Base-by-base conservation (phyloP, 805 yeast species). In the Yamadazyma endophytica region DNA sequence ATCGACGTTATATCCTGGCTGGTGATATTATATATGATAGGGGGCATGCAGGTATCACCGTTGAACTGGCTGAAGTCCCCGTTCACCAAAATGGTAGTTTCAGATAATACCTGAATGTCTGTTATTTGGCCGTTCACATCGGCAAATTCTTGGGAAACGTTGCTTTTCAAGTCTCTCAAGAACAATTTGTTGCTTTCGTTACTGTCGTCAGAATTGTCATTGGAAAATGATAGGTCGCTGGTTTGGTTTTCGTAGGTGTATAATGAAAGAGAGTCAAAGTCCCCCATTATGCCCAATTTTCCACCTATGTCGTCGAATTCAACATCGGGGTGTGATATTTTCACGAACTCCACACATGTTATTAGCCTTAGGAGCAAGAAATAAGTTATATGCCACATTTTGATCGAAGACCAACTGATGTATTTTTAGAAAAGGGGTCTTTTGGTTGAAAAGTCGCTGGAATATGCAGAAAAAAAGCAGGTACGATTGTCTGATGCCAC, bases 31-130 rank as follows among this genome's bases (percentile, higher is more conserved):
- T 45, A 59, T 21, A 64, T 54, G n/a, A 63, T 47, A 4, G 72
- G 72, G 9, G 60, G 43, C 28, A 26, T 35, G 28, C 49, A 43
- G 2, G 40, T 20, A 11, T 47, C 25, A 33, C 47, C 46, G 33
- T 62, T 61, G 37, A 64, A 42, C n/a, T 42, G 18, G 19, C 62
- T 44, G 42, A 63, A 66, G 39, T 61, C 49, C 4, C 72, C 72
- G 21, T 47, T 48, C 14, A 65, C 36, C 15, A 65, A 45, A 13
- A 62, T 46, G 5, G 59, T 37, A 29, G 55, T 58, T 12, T 44
- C 31, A 22, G 56, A 35, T 21, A 62, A 40, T 11, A 42, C 39
- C 29, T 47, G 46, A 6, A 62, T 27, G 40, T 54, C 58, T 21
- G 47, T 32, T 11, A 64, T 53, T 8, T 34, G 17, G 15, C 69